A percentile compares a stretch with the other conserved stretches of the same genome.
These are phyloP conservation scores for Cytospora paraplurivora DNA, from an alignment of 2,329 filamentous ascomycete species.

Conservation along the genomic window DNA sequence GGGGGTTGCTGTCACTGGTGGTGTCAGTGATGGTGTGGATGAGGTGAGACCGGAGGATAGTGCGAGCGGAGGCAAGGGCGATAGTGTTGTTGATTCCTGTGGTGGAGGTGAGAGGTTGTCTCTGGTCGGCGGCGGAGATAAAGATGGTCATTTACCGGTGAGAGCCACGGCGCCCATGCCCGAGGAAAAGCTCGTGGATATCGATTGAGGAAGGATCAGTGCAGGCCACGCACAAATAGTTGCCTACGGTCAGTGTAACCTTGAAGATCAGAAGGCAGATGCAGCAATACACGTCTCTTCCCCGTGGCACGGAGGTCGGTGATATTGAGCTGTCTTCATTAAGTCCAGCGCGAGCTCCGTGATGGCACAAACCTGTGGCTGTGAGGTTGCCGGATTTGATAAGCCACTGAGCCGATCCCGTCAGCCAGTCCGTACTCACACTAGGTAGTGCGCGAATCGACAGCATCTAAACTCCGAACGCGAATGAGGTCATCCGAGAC, in stretches of 20 bases:
- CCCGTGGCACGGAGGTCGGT: not conserved
- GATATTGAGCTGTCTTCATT: not conserved
- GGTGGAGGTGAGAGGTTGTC: conserved; percentile 1
- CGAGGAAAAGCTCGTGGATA: conserved; percentile 16
- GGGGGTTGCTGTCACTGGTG: not conserved
- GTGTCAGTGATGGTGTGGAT: not conserved
- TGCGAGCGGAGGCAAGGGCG: not conserved
- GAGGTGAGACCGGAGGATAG: not conserved
- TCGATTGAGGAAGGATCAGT: not conserved
- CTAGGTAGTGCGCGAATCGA: not conserved
- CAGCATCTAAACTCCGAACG: conserved; percentile 9
- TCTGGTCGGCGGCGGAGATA: not conserved
- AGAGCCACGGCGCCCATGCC: not conserved
- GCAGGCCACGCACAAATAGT: not conserved
- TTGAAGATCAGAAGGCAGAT: not conserved
- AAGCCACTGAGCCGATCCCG: no score
- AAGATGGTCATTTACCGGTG: not conserved
- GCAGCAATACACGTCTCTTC: not conserved
- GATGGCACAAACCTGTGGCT: no score
- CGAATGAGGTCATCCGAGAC: conserved; percentile 12
- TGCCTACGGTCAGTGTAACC: not conserved
- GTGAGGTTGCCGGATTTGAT: no score
- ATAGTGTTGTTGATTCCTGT: not conserved
- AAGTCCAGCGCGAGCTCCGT: not conserved
- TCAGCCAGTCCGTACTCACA: not conserved